These are phyloP conservation scores for Vaccinium vitisidaea DNA, from an alignment of 148 eudicot species.

Conservation along the genomic window DNA sequence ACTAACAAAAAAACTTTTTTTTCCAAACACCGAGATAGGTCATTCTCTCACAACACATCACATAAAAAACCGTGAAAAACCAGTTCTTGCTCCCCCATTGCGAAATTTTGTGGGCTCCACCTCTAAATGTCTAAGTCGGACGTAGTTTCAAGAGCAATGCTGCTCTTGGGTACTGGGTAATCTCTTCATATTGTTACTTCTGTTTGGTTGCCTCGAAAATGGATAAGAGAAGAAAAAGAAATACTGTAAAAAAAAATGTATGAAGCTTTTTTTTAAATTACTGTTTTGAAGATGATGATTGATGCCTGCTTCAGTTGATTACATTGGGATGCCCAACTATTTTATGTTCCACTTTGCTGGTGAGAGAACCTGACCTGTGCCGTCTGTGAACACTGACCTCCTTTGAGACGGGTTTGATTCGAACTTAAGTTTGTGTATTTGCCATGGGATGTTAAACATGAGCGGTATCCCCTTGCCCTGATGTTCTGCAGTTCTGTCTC, in stretches of 20 bases:
- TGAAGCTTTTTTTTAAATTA: too few relatives aligned
- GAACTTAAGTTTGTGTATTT: background rate
- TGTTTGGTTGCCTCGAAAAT: background rate
- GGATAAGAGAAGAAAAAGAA: background rate
- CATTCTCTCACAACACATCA: background rate
- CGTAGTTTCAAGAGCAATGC: background rate
- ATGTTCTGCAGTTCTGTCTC: too few relatives aligned
- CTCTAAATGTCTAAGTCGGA: background rate
- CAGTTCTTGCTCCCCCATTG: background rate
- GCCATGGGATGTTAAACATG: background rate
- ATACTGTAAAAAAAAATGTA: background rate
- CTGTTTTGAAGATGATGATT: too few relatives aligned
- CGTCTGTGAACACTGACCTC: background rate
- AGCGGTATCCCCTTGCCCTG: too few relatives aligned
- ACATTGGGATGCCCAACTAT: background rate
- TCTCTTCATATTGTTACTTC: background rate
- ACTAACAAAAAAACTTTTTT: too few relatives aligned
- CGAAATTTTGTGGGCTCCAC: background rate
- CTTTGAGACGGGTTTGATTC: background rate
- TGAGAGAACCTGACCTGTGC: background rate
- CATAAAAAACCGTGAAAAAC: background rate
- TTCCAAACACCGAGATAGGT: too few relatives aligned
- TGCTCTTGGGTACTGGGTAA: background rate
- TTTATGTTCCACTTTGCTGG: constrained; percentile 2
- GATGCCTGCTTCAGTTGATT: too few relatives aligned